Evolutionary conservation across 2,329 filamentous ascomycete species (phyloP).

Genomic region (Sarocladiaceae sp.): DNA sequence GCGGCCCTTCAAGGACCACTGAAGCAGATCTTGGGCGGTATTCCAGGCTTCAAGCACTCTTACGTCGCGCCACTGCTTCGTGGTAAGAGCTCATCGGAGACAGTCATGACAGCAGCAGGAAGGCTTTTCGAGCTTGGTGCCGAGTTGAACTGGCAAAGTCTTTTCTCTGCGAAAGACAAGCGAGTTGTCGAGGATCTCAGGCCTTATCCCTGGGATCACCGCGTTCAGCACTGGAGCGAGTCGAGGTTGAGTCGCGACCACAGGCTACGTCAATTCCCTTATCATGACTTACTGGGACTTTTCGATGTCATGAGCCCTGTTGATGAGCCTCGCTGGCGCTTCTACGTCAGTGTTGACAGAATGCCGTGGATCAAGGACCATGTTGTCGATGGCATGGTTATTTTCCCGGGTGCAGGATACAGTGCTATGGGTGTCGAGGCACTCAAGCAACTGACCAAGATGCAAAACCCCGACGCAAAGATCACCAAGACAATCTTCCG

Average conservation of each 20-base stretch:
- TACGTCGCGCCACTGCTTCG: neutral
- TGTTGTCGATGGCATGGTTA: constrained; percentile 19
- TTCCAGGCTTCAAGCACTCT: constrained; percentile 1
- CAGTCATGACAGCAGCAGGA: neutral
- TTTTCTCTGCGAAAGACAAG: constrained; percentile 13
- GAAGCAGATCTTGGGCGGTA: constrained; percentile 26
- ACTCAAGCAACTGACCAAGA: constrained; percentile 13
- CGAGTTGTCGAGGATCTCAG: constrained; percentile 29
- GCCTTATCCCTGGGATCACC: constrained; percentile 20
- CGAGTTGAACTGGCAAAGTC: neutral
- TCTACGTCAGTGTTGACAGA: constrained; percentile 22
- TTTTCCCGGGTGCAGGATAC: constrained; percentile 30
- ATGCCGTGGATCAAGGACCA: constrained; percentile 30
- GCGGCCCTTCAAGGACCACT: constrained; percentile 32
- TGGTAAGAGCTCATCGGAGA: neutral
- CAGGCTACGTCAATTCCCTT: constrained; percentile 15
- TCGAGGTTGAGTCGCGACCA: constrained; percentile 20
- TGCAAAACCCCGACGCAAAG: constrained; percentile 12
- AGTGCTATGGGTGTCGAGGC: constrained; percentile 30
- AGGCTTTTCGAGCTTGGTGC: neutral
- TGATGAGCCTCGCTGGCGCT: constrained; percentile 26
- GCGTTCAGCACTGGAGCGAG: constrained; percentile 16
- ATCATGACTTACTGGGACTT: constrained; percentile 23
- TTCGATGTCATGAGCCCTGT: constrained; percentile 15
- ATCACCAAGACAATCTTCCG: constrained; percentile 2